phyloP scores from a whole-genome alignment of 2,329 filamentous ascomycete species.

The Talaromyces rugulosus region DNA sequence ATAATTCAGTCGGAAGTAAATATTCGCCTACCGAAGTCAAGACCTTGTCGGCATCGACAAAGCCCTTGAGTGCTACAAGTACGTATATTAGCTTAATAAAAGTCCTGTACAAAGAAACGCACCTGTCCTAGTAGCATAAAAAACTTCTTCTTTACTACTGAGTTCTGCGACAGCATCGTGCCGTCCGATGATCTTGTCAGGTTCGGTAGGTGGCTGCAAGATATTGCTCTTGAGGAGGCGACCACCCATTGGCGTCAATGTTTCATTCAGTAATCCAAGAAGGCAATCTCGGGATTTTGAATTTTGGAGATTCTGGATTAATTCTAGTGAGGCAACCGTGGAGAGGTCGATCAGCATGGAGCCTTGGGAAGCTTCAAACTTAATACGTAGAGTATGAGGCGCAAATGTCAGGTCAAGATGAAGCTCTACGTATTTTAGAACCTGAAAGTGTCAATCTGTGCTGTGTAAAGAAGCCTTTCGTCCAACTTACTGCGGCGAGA shows the following conservation, averaged over 20 bases:
- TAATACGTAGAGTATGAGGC: slow-evolving; percentile 76
- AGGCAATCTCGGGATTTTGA: slow-evolving; percentile 75
- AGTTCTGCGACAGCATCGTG: slow-evolving; percentile 84
- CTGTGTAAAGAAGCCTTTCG: background rate
- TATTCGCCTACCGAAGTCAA: slow-evolving; percentile 61
- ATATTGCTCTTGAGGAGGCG: slow-evolving; percentile 81
- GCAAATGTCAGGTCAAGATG: slow-evolving; percentile 65
- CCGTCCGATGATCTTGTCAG: slow-evolving; percentile 63
- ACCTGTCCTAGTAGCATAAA: slow-evolving; percentile 70
- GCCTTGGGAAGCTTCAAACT: slow-evolving; percentile 81
- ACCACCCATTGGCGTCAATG: slow-evolving; percentile 80
- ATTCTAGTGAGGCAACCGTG: slow-evolving; percentile 79
- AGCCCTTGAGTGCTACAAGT: slow-evolving; percentile 62
- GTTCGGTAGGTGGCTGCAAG: slow-evolving; percentile 77
- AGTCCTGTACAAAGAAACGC: slow-evolving; percentile 9
- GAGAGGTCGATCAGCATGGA: slow-evolving; percentile 95
- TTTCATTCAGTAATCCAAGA: slow-evolving; percentile 81
- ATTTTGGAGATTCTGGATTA: slow-evolving; percentile 81
- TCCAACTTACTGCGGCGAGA: slow-evolving; percentile 68
- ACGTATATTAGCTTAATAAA: slow-evolving; percentile 9
- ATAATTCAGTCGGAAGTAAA: background rate
- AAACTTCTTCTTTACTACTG: slow-evolving; percentile 77
- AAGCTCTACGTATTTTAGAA: slow-evolving; percentile 73
- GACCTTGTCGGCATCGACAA: slow-evolving; percentile 74
- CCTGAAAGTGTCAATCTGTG: slow-evolving; percentile 48